Evolutionary conservation across 768 basidiomycete species (phyloP), one percentile per base, ranked within the genome.

Genomic region (Heimioporus sp.): DNA sequence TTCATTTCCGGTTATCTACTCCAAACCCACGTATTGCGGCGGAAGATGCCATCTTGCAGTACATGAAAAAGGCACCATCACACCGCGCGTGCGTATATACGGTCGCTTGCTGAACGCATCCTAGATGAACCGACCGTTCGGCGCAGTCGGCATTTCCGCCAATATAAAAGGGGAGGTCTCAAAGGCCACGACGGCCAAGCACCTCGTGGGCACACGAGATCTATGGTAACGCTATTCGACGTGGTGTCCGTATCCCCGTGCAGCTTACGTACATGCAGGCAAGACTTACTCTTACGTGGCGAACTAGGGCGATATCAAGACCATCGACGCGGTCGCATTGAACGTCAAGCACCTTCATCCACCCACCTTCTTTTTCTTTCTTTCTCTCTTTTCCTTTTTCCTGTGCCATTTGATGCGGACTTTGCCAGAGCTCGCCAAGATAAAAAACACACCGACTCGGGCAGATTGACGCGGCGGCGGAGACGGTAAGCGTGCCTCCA

Each of bases 41-140:
- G 38, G 89, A 92, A 67, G 85, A 87, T 59, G 79, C 76, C 54
- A 76, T 95, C 5, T 70, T 92, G 43, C 82, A 87, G 54, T 95
- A 95, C 67, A 72, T 95, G 62, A 90, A 85, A 75, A 74, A 71
- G 70, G 92, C 87, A 48, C 24, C 24, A n/a, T 56, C 45, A 16
- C 10, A 5, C 15, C 35, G 2, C n/a, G n/a, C n/a, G n/a, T 40
- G 48, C 21, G 37, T 57, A 48, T 55, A 65, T 48, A 49, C 52
- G 38, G 21, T 16, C 28, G 15, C 44, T 28, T n/a, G n/a, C n/a
- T 10, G 21, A 24, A 0, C 1, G 19, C 34, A 35, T 15, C 41
- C 34, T 61, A 93, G 90, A 90, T 92, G 82, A 96, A 96, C 69
- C 80, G 92, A n/a, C 92, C 92, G 7, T 95, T 86, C 62, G 92